Evolutionary conservation across 768 basidiomycete genomes (phyloP), one percentile per base, ranked within the genome.

Genomic region (Amanita subjunquillea): DNA sequence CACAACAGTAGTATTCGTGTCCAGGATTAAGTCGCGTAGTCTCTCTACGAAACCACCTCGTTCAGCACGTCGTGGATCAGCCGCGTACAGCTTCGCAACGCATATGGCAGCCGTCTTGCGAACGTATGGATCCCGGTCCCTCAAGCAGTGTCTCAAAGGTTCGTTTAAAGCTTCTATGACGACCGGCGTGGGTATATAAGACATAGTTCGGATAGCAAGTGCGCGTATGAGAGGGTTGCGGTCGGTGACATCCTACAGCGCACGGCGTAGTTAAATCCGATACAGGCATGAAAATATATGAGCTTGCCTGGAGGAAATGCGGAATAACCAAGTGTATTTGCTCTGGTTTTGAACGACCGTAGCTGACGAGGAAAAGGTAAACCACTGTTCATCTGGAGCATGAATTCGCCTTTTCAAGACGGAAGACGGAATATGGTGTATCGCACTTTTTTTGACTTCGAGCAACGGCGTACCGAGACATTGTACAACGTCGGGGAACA

Each of bases 71-170:
- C 86, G 76, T 27, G 87, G 83, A 63, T 96, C 95, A 29, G 90
- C 87, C 13, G 83, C 76, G 62, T 95, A 98, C 17, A 98, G 73
- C 67, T 99, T 99, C 13, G 91, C 94, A 12, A 98, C 96, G 60
- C 92, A 96, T 25, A 98, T 93, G 1, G 95, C 94, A 17, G 95
- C 93, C 3, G 96, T 99, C 72, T 99, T 99, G 55, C 96, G 85
- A 13, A 99, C 96, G 66, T 99, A 99, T 17, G 96, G 93, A 66
- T 99, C 95, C 13, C 83, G 77, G 65, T 99, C 96, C 62, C 91
- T 89, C 40, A 98, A 74, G 56, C 87, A 89, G 65, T 96, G 92
- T 55, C 91, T 81, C 29, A 99, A 73, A 49, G 93, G 95, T 54
- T 98, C 96, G 39, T 83, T 73, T 36, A 99, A 75, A 1, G 89